Percentiles rank a stretch among this genome's conserved stretches.
phyloP scores from a whole-genome alignment of 108 stramenopile species.

The Nitzschia sp. region DNA sequence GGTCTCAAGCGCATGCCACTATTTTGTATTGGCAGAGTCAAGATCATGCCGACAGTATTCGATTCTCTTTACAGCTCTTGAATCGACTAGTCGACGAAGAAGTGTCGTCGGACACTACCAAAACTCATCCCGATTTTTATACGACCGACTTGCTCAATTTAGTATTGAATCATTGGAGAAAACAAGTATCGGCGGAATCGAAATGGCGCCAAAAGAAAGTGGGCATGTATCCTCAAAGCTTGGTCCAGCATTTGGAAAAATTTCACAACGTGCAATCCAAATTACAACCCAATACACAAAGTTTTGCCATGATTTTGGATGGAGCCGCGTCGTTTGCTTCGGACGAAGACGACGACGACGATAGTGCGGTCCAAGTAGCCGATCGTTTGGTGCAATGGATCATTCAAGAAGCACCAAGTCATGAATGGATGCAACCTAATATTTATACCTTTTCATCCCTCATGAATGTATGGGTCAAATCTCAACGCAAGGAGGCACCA shows the following conservation, averaged over 20 bases:
- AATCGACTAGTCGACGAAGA: slow-evolving; percentile 34
- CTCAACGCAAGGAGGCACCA: slow-evolving; percentile 48
- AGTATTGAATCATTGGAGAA: slow-evolving; percentile 39
- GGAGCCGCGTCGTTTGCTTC: slow-evolving; percentile 14
- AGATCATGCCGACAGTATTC: slow-evolving; percentile 7
- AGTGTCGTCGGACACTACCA: neutral
- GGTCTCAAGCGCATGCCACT: slow-evolving; percentile 26
- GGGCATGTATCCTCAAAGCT: slow-evolving; percentile 6
- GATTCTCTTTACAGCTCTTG: slow-evolving; percentile 23
- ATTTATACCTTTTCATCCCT: slow-evolving; percentile 63
- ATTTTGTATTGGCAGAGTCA: slow-evolving; percentile 30
- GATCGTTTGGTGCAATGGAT: slow-evolving; percentile 21
- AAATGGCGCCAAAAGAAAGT: neutral
- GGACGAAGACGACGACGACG: slow-evolving; percentile 13
- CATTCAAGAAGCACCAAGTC: slow-evolving; percentile 13
- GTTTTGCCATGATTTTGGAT: slow-evolving; percentile 41
- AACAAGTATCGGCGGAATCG: slow-evolving; percentile 1
- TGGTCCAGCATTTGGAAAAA: slow-evolving; percentile 12
- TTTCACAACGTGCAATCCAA: slow-evolving; percentile 19
- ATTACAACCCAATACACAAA: slow-evolving; percentile 36
- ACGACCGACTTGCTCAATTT: slow-evolving; percentile 32
- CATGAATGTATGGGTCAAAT: slow-evolving; percentile 76
- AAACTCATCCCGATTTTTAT: slow-evolving; percentile 20
- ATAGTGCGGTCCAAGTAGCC: slow-evolving; percentile 14
- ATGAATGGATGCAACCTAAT: slow-evolving; percentile 21